phyloP scores from a whole-genome alignment of 352 stramenopile species.

The Phytophthora quininea region DNA sequence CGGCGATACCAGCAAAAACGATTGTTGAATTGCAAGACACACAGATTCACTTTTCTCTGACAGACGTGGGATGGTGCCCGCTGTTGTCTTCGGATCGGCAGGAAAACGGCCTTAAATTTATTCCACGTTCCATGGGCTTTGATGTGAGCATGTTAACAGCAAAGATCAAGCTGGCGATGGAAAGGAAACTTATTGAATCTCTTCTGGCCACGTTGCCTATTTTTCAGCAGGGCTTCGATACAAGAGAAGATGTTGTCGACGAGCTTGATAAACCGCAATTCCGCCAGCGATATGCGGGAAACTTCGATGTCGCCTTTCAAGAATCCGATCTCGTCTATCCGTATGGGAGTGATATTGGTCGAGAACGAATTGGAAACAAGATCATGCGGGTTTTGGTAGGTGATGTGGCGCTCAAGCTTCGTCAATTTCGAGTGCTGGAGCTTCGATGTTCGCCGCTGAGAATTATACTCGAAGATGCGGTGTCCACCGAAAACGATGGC shows the following conservation, averaged over 20 bases:
- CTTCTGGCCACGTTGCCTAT: slow-evolving; percentile 25
- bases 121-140: slow-evolving; percentile 24
- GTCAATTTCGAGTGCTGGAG: slow-evolving; percentile 59
- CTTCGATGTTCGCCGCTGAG: slow-evolving; percentile 36
- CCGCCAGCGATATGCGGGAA: slow-evolving; percentile 50
- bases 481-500: not conserved
- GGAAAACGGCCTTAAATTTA: not conserved
- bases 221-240: slow-evolving; percentile 49
- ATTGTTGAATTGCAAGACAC: slow-evolving; percentile 23
- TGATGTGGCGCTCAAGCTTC: slow-evolving; percentile 51
- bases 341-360: slow-evolving; percentile 32
- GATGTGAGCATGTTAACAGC: slow-evolving; percentile 32
- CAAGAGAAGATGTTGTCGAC: slow-evolving; percentile 13
- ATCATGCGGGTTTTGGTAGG: slow-evolving; percentile 35
- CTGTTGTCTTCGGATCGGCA: slow-evolving; percentile 12
- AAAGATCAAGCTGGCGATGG: slow-evolving; percentile 16
- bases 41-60: slow-evolving; percentile 53
- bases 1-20: slow-evolving; percentile 12
- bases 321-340: slow-evolving; percentile 39
- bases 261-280: slow-evolving; percentile 28
- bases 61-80: slow-evolving; percentile 45
- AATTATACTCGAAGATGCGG: slow-evolving; percentile 31
- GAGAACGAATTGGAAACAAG: slow-evolving; percentile 29
- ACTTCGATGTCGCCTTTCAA: slow-evolving; percentile 55
- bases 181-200: slow-evolving; percentile 14